phyloP scores from a whole-genome alignment of 805 yeast species.

The Candida corydali region DNA sequence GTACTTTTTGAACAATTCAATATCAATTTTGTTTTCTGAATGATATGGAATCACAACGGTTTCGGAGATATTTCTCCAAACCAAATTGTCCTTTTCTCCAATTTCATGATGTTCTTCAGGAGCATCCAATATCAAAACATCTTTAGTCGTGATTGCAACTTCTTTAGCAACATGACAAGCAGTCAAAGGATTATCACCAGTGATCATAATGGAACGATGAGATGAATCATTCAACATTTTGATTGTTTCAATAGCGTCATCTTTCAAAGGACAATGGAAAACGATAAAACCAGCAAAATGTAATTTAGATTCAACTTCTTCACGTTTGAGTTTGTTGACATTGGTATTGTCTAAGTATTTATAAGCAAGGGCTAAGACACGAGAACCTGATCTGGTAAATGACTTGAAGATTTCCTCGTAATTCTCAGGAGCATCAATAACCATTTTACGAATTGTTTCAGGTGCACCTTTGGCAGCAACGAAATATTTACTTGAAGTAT shows the following conservation, averaged over 20 bases:
- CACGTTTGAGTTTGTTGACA: constrained; percentile 60
- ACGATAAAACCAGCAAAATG: constrained; percentile 89
- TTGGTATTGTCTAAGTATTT: constrained; percentile 58
- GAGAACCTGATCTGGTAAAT: constrained; percentile 91
- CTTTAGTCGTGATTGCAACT: constrained; percentile 81
- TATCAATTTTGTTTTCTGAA: constrained; percentile 53
- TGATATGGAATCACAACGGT: constrained; percentile 64
- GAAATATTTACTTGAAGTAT: constrained; percentile 49
- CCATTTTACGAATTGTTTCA: constrained; percentile 82
- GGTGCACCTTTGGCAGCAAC: constrained; percentile 98
- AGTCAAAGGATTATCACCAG: constrained; percentile 98
- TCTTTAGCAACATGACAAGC: constrained; percentile 97
- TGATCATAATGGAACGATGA: constrained; percentile 95
- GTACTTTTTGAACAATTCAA: constrained; percentile 53
- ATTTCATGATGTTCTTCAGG: constrained; percentile 64
- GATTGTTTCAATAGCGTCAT: constrained; percentile 86
- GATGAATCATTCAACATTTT: constrained; percentile 91
- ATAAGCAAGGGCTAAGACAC: constrained; percentile 93
- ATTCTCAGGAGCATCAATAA: constrained; percentile 62
- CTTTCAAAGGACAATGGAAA: constrained; percentile 95
- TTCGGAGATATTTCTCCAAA: constrained; percentile 85
- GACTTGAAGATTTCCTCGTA: constrained; percentile 86
- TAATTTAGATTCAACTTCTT: constrained; percentile 69
- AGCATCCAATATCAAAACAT: constrained; percentile 79
- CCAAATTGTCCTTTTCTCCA: constrained; percentile 49